These are phyloP conservation scores for Pseudogymnoascus sp. DNA, from an alignment of 2,329 filamentous ascomycete genomes.

Conservation along the genomic window DNA sequence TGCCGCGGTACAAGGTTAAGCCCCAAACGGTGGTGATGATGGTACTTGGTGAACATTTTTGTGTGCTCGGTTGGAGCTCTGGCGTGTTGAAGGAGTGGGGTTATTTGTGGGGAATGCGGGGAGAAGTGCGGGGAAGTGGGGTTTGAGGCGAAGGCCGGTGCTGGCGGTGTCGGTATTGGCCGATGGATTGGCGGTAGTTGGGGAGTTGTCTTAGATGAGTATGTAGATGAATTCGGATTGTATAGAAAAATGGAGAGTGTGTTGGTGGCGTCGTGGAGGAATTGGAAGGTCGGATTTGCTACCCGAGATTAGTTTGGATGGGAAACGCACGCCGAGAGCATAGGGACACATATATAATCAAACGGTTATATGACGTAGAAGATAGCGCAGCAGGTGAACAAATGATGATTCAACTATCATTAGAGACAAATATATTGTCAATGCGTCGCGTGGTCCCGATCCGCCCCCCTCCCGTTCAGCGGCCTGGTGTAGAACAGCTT, in stretches of 20 bases:
- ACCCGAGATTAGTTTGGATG: neutral
- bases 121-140: conserved; percentile 2
- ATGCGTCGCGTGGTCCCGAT: neutral
- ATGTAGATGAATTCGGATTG: neutral
- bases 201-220: neutral
- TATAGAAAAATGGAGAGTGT: neutral
- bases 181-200: neutral
- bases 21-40: neutral
- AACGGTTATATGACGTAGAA: neutral
- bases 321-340: neutral
- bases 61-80: neutral
- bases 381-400: neutral
- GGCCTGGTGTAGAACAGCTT: neutral
- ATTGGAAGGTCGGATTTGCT: neutral
- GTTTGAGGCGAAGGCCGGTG: neutral
- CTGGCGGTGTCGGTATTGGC: neutral
- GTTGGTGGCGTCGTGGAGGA: neutral
- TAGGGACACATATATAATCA: neutral
- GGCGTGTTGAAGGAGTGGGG: neutral
- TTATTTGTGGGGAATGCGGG: conserved; percentile 3
- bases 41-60: neutral
- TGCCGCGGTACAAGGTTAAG: neutral
- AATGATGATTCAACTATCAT: neutral
- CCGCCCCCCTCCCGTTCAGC: neutral
- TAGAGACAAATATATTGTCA: neutral